These are phyloP conservation scores for Ophiostoma ips DNA, from an alignment of 2,329 filamentous ascomycete species.

Conservation along the genomic window DNA sequence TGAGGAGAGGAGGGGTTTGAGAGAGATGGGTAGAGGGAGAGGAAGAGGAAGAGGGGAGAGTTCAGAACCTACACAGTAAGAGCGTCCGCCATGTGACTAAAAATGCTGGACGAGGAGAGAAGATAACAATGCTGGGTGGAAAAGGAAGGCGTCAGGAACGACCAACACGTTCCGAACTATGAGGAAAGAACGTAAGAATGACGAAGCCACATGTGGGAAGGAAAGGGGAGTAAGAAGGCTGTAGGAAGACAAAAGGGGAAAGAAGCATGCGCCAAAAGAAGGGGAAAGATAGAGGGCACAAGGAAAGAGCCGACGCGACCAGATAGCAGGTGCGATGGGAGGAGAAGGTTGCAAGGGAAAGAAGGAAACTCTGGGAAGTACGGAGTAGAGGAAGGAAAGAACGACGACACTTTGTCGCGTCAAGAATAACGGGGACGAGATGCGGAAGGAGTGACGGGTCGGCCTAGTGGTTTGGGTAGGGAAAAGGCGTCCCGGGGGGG, in stretches of 20 bases:
- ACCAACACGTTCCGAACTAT: not conserved
- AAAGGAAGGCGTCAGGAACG: not conserved
- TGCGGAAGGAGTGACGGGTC: constrained; percentile 8
- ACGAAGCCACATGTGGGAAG: not conserved
- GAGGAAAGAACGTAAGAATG: not conserved
- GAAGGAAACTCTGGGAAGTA: not conserved
- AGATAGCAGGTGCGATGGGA: not conserved
- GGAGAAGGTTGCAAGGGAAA: not conserved
- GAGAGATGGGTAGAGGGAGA: no score
- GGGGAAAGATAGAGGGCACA: not conserved
- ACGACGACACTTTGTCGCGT: constrained; percentile 10
- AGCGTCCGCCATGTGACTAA: not conserved
- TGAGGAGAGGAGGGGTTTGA: not conserved
- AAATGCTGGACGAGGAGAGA: not conserved
- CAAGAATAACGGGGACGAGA: constrained; percentile 11
- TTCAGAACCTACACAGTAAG: not conserved
- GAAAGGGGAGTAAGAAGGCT: not conserved
- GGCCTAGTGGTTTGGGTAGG: constrained; percentile 1
- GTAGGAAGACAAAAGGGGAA: not conserved
- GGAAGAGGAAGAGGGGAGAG: not conserved
- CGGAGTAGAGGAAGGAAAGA: constrained; percentile 8
- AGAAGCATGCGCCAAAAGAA: not conserved
- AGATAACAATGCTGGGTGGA: not conserved
- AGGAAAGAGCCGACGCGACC: constrained; percentile 1
- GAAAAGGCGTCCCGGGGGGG: not conserved